Evolutionary conservation across 371 early-diverging fungal species (phyloP), one percentile per base, ranked within the genome.

Genomic region (Coemansia sp.): DNA sequence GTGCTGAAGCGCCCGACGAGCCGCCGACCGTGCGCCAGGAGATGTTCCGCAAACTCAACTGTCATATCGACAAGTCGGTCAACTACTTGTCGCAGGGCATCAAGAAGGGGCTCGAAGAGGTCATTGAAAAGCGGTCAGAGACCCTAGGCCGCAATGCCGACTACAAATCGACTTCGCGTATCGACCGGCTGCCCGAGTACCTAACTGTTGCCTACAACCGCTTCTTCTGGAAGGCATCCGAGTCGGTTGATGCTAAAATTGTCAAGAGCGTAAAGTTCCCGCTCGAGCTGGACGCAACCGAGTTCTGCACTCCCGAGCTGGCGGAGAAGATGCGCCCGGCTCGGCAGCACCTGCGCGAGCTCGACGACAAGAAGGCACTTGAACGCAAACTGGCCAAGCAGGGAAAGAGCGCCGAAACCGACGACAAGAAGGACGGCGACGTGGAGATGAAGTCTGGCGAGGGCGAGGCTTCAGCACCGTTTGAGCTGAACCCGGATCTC

Each of bases 211-310:
- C 93, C 62, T 96, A 94, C 78, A 90, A 95, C 40, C 87, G 99
- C 30, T 96, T 97, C 81, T 96, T 90, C 79, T 98, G 99, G 99
- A 95, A 96, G 67, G 81, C 90, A 0, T 78, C 85, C 26, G 90
- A 91, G 67, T 80, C 84, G 42, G 84, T 92, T n/a, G 90, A 90
- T 52, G 93, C 96, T 45, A 99, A 99, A 80, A 97, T 99, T 73
- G 67, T 92, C 51, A 85, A 89, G 78, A 88, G 88, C 74, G 96
- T 98, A 56, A 91, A 93, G 71, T 97, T 93, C 73, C 96, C 97
- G 4, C 81, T 94, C 40, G 92, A 94, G 36, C 83, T 96, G 42
- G 97, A 98, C 70, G 86, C 90, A 8, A 80, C 88, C 5, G 88
- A 90, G 60, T 86, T 92, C 56, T 93, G 93, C 69, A 93, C 95